phyloP scores from a whole-genome alignment of 169 alveolate species.

The Plasmodium cynomolgi region DNA sequence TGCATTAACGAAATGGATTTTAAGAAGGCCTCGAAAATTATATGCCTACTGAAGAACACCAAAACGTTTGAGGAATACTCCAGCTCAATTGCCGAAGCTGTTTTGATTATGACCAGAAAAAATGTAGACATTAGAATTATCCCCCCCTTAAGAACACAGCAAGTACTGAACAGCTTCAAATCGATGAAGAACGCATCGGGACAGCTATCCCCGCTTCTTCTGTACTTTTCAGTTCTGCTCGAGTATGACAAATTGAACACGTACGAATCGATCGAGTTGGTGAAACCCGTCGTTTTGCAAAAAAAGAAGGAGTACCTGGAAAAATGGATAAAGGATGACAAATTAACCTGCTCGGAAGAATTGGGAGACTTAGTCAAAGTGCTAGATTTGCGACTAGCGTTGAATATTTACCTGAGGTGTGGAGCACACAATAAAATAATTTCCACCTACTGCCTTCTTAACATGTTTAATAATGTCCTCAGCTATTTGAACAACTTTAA shows the following conservation, averaged over 20 bases:
- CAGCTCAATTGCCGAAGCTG: slow-evolving; percentile 51
- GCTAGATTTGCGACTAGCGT: slow-evolving; percentile 93
- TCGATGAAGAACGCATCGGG: slow-evolving; percentile 55
- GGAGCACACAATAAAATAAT: slow-evolving; percentile 83
- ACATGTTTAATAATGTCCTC: slow-evolving; percentile 95
- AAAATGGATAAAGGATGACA: slow-evolving; percentile 97
- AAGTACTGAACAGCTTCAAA: slow-evolving; percentile 71
- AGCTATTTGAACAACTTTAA: slow-evolving; percentile 88
- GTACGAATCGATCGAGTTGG: slow-evolving; percentile 97
- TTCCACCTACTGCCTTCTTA: slow-evolving; percentile 94
- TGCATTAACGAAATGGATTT: slow-evolving; percentile 75
- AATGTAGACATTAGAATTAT: slow-evolving; percentile 61
- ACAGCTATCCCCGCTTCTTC: slow-evolving; percentile 91
- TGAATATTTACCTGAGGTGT: slow-evolving; percentile 89
- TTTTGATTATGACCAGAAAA: slow-evolving; percentile 60
- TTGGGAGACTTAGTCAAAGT: slow-evolving; percentile 95
- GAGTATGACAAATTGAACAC: slow-evolving; percentile 96
- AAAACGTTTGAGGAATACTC: slow-evolving; percentile 64
- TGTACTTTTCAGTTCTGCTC: slow-evolving; percentile 97
- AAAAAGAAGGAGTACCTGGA: slow-evolving; percentile 92
- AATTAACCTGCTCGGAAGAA: slow-evolving; percentile 97
- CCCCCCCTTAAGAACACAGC: slow-evolving; percentile 71
- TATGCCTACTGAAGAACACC: slow-evolving; percentile 63
- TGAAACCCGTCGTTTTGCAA: slow-evolving; percentile 96
- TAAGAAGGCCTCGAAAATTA: slow-evolving; percentile 72